phyloP scores from a whole-genome alignment of 1,284 basidiomycete genomes.

The Cystobasidium pallidum region DNA sequence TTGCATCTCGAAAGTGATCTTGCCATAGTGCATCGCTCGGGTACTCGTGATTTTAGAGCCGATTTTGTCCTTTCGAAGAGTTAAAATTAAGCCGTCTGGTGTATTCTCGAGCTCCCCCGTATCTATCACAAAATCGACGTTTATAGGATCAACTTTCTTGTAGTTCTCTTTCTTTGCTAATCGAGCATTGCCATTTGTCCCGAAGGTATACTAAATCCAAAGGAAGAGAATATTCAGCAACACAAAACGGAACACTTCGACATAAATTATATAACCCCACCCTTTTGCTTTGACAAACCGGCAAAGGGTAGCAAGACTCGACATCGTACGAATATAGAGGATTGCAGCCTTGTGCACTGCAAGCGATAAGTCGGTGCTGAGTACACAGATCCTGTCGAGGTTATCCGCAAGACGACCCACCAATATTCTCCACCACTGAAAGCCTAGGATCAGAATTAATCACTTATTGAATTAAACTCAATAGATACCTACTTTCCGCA shows the following conservation, averaged over 20 bases:
- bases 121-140: conserved; percentile 34
- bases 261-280: conserved; percentile 29
- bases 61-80: conserved; percentile 25
- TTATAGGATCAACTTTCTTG: conserved; percentile 18
- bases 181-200: conserved; percentile 32
- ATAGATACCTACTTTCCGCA: conserved; percentile 15
- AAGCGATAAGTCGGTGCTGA: too few species aligned
- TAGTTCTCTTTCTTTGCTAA: conserved; percentile 33
- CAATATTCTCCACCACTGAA: conserved; percentile 22
- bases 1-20: conserved; percentile 36
- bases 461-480: not conserved
- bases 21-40: conserved; percentile 35
- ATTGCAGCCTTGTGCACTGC: conserved; percentile 37
- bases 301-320: conserved; percentile 24
- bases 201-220: conserved; percentile 44
- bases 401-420: not conserved
- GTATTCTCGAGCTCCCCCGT: conserved; percentile 20
- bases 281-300: conserved; percentile 27
- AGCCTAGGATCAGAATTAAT: not conserved
- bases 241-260: too few species aligned
- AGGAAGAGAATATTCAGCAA: too few species aligned
- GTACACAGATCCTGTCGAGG: too few species aligned
- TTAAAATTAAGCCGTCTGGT: conserved; percentile 20
- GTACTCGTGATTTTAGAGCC: conserved; percentile 35
- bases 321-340: conserved; percentile 27